These are phyloP conservation scores for Purpureocillium takamizusanense DNA, from an alignment of 2,329 filamentous ascomycete genomes.

Conservation along the genomic window DNA sequence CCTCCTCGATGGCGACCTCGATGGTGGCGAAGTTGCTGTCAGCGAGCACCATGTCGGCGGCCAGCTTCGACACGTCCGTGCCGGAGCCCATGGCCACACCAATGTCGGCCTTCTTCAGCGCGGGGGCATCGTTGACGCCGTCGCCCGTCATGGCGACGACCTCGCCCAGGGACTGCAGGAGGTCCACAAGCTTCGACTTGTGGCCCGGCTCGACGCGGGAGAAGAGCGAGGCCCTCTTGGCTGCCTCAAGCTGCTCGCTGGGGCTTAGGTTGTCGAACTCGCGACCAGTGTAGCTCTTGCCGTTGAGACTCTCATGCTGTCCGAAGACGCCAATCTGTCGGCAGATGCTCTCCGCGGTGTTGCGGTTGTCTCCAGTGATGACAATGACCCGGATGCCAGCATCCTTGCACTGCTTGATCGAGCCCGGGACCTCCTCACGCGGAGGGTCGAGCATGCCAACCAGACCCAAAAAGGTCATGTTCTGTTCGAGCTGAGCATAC, in stretches of 20 bases:
- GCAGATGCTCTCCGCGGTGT: conserved; percentile 96
- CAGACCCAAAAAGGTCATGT: conserved; percentile 87
- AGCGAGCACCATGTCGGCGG: conserved; percentile 95
- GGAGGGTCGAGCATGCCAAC: conserved; percentile 96
- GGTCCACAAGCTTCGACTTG: conserved; percentile 96
- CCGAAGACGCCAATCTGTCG: conserved; percentile 93
- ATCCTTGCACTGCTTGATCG: conserved; percentile 81
- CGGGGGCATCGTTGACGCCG: conserved; percentile 95
- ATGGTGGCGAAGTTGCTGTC: conserved; percentile 99
- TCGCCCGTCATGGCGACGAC: conserved; percentile 99
- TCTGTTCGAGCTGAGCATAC: conserved; percentile 82
- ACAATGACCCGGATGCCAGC: conserved; percentile 96
- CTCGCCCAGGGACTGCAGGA: conserved; percentile 84
- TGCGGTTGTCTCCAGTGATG: conserved; percentile 96
- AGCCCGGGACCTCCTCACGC: conserved; percentile 77
- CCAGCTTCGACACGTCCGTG: conserved; percentile 92
- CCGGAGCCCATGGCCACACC: conserved; percentile 98
- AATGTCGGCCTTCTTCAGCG: conserved; percentile 97
- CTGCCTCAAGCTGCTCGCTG: conserved; percentile 72
- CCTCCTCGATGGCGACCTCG: conserved; percentile 90
- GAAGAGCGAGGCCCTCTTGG: conserved; percentile 81
- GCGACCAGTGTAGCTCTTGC: conserved; percentile 91
- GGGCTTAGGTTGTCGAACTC: conserved; percentile 84
- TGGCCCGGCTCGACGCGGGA: conserved; percentile 92
- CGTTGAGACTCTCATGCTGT: conserved; percentile 67